These are phyloP conservation scores for Aspergillus pseudoviridinutans DNA, from an alignment of 2,329 filamentous ascomycete genomes.

Conservation along the genomic window DNA sequence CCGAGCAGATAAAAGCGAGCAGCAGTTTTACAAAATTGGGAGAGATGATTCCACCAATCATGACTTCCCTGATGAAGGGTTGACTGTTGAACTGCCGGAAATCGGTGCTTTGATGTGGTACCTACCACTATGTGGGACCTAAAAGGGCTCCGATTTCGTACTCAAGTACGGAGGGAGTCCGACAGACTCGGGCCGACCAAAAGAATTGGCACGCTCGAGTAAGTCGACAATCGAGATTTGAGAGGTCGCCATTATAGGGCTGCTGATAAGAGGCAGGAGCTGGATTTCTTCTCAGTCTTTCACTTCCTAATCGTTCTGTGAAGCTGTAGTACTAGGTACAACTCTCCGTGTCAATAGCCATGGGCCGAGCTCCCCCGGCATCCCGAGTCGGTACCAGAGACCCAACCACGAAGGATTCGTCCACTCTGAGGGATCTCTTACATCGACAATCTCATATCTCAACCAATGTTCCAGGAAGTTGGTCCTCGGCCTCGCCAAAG, in stretches of 20 bases:
- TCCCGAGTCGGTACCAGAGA: background rate
- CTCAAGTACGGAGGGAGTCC: background rate
- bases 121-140: background rate
- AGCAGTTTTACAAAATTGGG: background rate
- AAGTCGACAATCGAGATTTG: background rate
- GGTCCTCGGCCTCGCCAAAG: too few species aligned
- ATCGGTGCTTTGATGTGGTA: conserved; percentile 3
- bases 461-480: background rate
- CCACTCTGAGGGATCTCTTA: background rate
- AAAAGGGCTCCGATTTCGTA: background rate
- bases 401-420: background rate
- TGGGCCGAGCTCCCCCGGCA: background rate
- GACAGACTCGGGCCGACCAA: background rate
- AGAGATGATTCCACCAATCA: background rate
- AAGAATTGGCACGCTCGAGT: background rate
- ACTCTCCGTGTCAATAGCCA: background rate
- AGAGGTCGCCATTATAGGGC: background rate
- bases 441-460: background rate
- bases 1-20: background rate
- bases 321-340: background rate
- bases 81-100: conserved; percentile 4
- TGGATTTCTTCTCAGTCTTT: background rate
- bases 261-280: too few species aligned
- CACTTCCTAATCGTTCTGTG: background rate
- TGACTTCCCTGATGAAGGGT: background rate